Percentiles rank a stretch among this genome's conserved stretches.
Conservation (phyloP, 2,329 filamentous ascomycete species). For the Paraconiothyrium brasiliense region DNA sequence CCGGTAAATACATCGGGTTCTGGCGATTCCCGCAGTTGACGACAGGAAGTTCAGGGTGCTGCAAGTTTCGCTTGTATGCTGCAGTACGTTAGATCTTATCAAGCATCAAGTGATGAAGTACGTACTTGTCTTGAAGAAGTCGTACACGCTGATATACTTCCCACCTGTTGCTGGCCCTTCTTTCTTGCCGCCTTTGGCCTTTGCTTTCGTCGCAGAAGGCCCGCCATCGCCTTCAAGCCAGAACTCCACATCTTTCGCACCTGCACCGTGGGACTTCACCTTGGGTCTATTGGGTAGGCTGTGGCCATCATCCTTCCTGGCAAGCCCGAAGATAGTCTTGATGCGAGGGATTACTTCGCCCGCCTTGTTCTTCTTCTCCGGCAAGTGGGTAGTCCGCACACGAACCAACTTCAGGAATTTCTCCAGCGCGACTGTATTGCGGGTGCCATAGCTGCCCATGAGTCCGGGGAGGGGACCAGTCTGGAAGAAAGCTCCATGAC, state of each 20-base stretch:
- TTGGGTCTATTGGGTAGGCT: background rate
- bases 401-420: conserved; percentile 50
- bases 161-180: conserved; percentile 12
- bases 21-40: conserved; percentile 36
- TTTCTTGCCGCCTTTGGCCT: conserved; percentile 13
- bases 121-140: conserved; percentile 31
- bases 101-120: background rate
- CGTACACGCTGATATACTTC: conserved; percentile 31
- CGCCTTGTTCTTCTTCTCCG: conserved; percentile 43
- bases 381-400: conserved; percentile 48
- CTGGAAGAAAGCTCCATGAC: conserved; percentile 65
- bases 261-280: conserved; percentile 24
- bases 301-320: conserved; percentile 48
- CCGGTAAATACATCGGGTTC: conserved; percentile 36
- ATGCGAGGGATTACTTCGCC: conserved; percentile 43
- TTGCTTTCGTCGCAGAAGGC: conserved; percentile 15
- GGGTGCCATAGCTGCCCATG: conserved; percentile 30
- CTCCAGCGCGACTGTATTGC: conserved; percentile 33
- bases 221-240: conserved; percentile 26
- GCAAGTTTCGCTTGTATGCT: conserved; percentile 25
- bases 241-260: conserved; percentile 36
- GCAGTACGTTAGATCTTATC: background rate
- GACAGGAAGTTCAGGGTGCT: conserved; percentile 28
- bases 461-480: conserved; percentile 47
- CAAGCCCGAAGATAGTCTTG: conserved; percentile 53